Evolutionary conservation across 768 basidiomycete genomes (phyloP).

Genomic region (Tylopilus sp.): DNA sequence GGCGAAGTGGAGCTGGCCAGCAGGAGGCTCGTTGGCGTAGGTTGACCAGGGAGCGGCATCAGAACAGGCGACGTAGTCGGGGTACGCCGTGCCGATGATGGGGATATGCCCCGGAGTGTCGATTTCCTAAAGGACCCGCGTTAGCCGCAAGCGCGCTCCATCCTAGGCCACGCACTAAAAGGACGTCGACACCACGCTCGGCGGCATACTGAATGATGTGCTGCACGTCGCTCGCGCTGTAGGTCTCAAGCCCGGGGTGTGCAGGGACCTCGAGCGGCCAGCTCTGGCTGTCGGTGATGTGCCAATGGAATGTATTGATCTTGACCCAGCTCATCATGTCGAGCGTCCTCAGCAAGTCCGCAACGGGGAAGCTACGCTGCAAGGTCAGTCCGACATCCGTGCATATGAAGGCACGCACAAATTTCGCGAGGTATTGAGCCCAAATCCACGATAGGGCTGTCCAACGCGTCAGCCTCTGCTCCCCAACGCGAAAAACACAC

Average conservation of each 20-base stretch:
- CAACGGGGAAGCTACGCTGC: slow-evolving; percentile 34
- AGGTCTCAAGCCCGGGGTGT: slow-evolving; percentile 59
- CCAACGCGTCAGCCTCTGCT: slow-evolving; percentile 1
- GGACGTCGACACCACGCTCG: slow-evolving; percentile 72
- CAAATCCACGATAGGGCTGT: slow-evolving; percentile 39
- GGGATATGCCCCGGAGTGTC: slow-evolving; percentile 85
- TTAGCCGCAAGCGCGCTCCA: background rate
- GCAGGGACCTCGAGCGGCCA: slow-evolving; percentile 69
- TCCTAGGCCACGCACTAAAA: slow-evolving; percentile 38
- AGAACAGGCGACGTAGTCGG: slow-evolving; percentile 71
- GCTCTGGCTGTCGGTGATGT: slow-evolving; percentile 76
- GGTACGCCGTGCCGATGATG: slow-evolving; percentile 58
- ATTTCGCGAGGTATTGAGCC: slow-evolving; percentile 46
- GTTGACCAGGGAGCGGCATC: slow-evolving; percentile 52
- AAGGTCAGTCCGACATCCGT: background rate
- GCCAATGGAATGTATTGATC: slow-evolving; percentile 79
- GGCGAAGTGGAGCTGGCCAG: slow-evolving; percentile 78
- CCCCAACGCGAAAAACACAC: background rate
- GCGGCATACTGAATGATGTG: slow-evolving; percentile 66
- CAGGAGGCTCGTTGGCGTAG: slow-evolving; percentile 73
- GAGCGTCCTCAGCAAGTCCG: slow-evolving; percentile 41
- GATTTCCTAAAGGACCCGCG: slow-evolving; percentile 52
- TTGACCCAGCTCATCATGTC: slow-evolving; percentile 56
- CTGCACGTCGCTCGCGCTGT: slow-evolving; percentile 53
- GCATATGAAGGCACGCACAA: slow-evolving; percentile 30